Conservation (phyloP, 805 yeast genomes). For the Lipomyces spencermartinsiae region DNA sequence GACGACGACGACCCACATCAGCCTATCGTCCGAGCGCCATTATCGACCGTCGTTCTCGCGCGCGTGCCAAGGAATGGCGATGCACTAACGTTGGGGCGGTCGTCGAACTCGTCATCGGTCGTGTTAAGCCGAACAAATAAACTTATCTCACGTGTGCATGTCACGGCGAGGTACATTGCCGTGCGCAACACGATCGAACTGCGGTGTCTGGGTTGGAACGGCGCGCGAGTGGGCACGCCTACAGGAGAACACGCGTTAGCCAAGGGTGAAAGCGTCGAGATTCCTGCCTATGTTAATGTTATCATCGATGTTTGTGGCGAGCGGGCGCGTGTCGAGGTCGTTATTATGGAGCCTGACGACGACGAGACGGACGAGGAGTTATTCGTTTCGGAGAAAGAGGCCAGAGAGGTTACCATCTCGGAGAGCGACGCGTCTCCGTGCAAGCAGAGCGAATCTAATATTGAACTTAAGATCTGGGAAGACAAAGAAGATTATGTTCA, state of each 20-base stretch:
- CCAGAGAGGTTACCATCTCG: background rate
- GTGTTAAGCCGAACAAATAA: slow-evolving; percentile 56
- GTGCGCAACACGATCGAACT: slow-evolving; percentile 54
- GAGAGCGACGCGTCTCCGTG: background rate
- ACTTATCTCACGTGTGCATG: slow-evolving; percentile 72
- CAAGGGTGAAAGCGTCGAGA: slow-evolving; percentile 64
- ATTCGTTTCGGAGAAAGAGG: slow-evolving; percentile 17
- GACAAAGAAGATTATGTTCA: slow-evolving; percentile 14
- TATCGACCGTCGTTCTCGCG: slow-evolving; percentile 48
- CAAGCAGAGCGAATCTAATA: background rate
- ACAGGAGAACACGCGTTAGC: slow-evolving; percentile 57
- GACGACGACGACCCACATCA: background rate
- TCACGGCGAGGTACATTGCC: slow-evolving; percentile 55
- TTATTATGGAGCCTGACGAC: slow-evolving; percentile 54
- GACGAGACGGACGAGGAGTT: slow-evolving; percentile 53
- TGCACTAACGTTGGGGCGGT: slow-evolving; percentile 65
- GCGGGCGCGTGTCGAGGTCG: slow-evolving; percentile 57
- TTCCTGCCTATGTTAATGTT: slow-evolving; percentile 69
- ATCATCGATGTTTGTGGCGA: slow-evolving; percentile 76
- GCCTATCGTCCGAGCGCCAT: slow-evolving; percentile 46
- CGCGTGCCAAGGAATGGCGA: slow-evolving; percentile 52
- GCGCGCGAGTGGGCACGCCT: slow-evolving; percentile 68
- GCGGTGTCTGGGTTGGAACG: slow-evolving; percentile 83
- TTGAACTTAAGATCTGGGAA: slow-evolving; percentile 28
- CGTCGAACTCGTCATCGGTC: slow-evolving; percentile 64